These are phyloP conservation scores for Chaetomium cochliodes DNA, from an alignment of 495 filamentous ascomycete species.

Conservation along the genomic window DNA sequence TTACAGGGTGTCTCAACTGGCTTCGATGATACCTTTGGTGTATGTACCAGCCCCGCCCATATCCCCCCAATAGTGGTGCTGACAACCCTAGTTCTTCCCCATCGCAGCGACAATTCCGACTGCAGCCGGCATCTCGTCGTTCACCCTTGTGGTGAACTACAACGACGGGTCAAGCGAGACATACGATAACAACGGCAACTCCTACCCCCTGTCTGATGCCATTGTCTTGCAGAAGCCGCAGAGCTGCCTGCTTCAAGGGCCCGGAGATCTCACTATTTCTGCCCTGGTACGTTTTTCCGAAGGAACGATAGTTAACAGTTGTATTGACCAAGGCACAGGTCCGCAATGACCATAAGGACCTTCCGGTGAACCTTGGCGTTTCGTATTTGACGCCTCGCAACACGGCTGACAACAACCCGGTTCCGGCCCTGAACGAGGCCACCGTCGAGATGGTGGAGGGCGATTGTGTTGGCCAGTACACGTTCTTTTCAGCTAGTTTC, in stretches of 20 bases:
- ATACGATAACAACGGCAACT: slow-evolving; percentile 51
- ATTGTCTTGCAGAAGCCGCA: slow-evolving; percentile 48
- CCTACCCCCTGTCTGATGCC: slow-evolving; percentile 45
- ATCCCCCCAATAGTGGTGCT: slow-evolving; percentile 8
- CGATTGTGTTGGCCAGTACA: slow-evolving; percentile 52
- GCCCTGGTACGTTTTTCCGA: slow-evolving; percentile 37
- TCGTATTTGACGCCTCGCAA: slow-evolving; percentile 51
- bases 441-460: slow-evolving; percentile 50
- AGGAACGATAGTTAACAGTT: not conserved
- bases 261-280: slow-evolving; percentile 43
- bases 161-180: slow-evolving; percentile 41
- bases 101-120: slow-evolving; percentile 39
- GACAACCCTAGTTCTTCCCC: slow-evolving; percentile 43
- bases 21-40: slow-evolving; percentile 59
- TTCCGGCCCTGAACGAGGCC: slow-evolving; percentile 48
- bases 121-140: slow-evolving; percentile 48
- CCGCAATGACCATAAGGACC: slow-evolving; percentile 46
- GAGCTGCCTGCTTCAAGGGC: slow-evolving; percentile 45
- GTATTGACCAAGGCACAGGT: slow-evolving; percentile 36
- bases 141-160: slow-evolving; percentile 43
- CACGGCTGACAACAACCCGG: slow-evolving; percentile 42
- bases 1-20: slow-evolving; percentile 51
- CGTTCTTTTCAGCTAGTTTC: slow-evolving; percentile 51
- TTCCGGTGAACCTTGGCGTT: slow-evolving; percentile 44
- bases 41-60: slow-evolving; percentile 29